Evolutionary conservation across 1,284 basidiomycete species (phyloP), one percentile per base, ranked within the genome.

Genomic region (Inonotus obliquus): DNA sequence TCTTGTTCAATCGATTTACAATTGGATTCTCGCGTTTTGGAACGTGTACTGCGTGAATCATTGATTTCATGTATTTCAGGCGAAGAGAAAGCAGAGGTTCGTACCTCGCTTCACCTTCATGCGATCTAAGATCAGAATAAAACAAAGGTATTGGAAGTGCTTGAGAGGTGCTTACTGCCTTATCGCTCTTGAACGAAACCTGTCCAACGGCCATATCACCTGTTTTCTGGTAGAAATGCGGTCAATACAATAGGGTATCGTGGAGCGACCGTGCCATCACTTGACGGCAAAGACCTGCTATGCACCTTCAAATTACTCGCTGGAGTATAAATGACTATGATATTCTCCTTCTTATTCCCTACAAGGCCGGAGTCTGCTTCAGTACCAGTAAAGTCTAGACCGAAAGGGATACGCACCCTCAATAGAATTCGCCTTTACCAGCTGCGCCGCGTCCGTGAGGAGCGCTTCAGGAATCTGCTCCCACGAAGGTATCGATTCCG

Each of bases 401-500:
- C 4, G 3, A 25, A 56, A 41, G 39, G n/a, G 14, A 11, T 54
- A 25, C n/a, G 57, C 67, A 91, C 94, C 93, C 79, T 98, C 94
- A 60, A 99, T 99, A 2, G 92, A 96, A 70, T 98, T 98, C 0
- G 96, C 96, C 75, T 99, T 99, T 48, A 98, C 95, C 1, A 99
- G 79, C 73, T 99, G 96, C 0, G 94, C 92, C 65, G 92, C 92
- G 72, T 99, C 96, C 9, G 80, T 79, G 25, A 98, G 76, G 10
- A 98, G 76, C 0, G 84, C 77, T 57, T 89, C 82, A 0, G 96
- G 96, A 48, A 99, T 91, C 10, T 78, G 73, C 19, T 98, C 94
- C 94, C 96, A 99, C 17, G 77, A 75, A 17, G 80, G 75, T 79
- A 92, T 89, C n/a, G 73, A 76, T 5, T 85, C 81, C 0, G 91